Evolutionary conservation across 495 filamentous ascomycete species (phyloP).

Genomic region (Hypoxylon fragiforme): DNA sequence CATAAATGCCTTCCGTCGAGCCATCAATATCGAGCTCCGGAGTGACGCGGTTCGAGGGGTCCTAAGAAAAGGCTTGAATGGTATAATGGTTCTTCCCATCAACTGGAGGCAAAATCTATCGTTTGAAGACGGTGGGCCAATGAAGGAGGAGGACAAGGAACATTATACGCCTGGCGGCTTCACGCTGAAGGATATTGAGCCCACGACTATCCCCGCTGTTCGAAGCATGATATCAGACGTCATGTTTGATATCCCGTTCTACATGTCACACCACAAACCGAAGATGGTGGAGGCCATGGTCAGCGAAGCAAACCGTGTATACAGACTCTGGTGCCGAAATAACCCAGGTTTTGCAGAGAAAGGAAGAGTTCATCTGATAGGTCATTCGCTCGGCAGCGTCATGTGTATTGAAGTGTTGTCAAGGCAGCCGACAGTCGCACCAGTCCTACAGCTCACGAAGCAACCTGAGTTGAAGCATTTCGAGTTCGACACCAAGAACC

Average conservation of each 20-base stretch:
- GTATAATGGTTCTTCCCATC: conserved; percentile 60
- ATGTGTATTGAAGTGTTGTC: conserved; percentile 93
- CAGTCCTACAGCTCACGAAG: conserved; percentile 56
- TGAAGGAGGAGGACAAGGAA: conserved; percentile 51
- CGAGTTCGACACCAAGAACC: conserved; percentile 85
- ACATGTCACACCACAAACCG: conserved; percentile 90
- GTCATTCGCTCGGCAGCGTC: conserved; percentile 88
- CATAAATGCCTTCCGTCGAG: conserved; percentile 86
- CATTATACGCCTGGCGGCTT: conserved; percentile 66
- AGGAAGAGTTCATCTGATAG: conserved; percentile 88
- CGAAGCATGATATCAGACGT: conserved; percentile 92
- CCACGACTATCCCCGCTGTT: conserved; percentile 83
- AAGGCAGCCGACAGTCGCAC: conserved; percentile 71
- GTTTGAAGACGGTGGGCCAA: conserved; percentile 72
- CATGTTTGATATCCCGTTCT: conserved; percentile 97
- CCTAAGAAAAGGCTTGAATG: conserved; percentile 66
- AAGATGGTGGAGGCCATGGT: conserved; percentile 92
- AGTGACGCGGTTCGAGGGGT: conserved; percentile 71
- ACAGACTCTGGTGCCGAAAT: conserved; percentile 88
- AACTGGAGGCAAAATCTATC: conserved; percentile 91
- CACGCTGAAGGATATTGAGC: conserved; percentile 85
- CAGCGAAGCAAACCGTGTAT: conserved; percentile 91
- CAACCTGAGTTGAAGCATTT: conserved; percentile 63
- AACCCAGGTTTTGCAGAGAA: conserved; percentile 80
- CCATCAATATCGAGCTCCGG: conserved; percentile 81